Percentiles rank a stretch among this genome's conserved stretches.
These are phyloP conservation scores for Flaveria bidentis DNA, from an alignment of 129 eudicot species.

Conservation along the genomic window DNA sequence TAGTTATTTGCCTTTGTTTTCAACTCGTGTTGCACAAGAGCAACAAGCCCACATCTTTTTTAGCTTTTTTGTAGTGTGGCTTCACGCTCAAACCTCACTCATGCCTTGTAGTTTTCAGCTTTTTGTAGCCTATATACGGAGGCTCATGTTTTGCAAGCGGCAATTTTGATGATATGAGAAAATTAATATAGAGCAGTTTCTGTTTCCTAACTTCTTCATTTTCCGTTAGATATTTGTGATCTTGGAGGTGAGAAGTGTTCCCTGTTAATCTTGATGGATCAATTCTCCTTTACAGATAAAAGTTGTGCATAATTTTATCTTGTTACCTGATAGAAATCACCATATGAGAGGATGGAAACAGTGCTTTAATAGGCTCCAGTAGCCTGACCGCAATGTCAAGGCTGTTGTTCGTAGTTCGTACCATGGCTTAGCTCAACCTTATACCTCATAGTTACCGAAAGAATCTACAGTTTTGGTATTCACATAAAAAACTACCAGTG, in stretches of 20 bases:
- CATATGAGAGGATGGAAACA: too few species aligned
- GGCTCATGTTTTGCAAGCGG: neutral
- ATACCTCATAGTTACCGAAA: too few species aligned
- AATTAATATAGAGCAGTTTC: neutral
- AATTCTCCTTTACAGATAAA: neutral
- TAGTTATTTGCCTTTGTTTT: neutral
- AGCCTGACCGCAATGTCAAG: too few species aligned
- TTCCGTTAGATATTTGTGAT: neutral
- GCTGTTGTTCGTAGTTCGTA: too few species aligned
- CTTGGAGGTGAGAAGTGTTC: neutral
- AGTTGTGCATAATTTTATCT: neutral
- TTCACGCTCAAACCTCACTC: neutral
- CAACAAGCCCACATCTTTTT: neutral
- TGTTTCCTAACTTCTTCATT: neutral
- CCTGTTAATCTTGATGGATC: neutral
- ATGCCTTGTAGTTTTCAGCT: neutral
- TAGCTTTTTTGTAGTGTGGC: neutral
- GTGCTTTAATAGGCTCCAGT: too few species aligned
- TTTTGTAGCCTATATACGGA: neutral
- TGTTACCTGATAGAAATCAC: neutral
- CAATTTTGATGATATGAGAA: slow-evolving; percentile 8
- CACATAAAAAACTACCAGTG: slow-evolving; percentile 46
- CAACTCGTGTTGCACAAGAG: neutral
- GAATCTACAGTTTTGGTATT: neutral
- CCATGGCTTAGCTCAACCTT: too few species aligned